These are phyloP conservation scores for Colletotrichum sp. DNA, from an alignment of 2,329 filamentous ascomycete species.

Conservation along the genomic window DNA sequence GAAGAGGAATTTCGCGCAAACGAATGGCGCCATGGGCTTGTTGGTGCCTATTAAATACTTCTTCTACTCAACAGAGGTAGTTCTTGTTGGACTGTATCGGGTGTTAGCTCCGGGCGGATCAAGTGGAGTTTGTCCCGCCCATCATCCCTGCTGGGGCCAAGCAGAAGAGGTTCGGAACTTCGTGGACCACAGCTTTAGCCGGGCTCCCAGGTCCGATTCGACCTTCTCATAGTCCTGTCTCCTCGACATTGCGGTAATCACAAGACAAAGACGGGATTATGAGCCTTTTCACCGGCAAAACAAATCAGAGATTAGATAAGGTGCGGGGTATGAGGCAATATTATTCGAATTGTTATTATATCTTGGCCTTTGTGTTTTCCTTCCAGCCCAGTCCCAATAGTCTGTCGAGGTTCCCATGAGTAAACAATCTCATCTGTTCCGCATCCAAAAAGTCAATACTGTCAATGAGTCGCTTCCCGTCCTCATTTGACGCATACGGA, in stretches of 20 bases:
- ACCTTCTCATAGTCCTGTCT: neutral
- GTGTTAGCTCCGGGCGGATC: neutral
- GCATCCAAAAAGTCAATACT: neutral
- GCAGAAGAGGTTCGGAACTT: neutral
- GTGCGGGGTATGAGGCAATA: rapidly evolving
- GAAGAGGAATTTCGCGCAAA: too few species aligned
- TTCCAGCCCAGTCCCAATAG: neutral
- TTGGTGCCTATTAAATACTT: neutral
- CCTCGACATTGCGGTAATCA: rapidly evolving
- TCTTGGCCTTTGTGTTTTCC: neutral
- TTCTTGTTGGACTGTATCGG: neutral
- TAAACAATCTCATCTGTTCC: neutral
- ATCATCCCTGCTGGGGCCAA: neutral
- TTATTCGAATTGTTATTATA: neutral
- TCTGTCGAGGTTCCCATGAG: neutral
- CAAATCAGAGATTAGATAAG: rapidly evolving
- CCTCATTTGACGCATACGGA: neutral
- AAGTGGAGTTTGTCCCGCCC: neutral
- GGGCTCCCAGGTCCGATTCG: rapidly evolving
- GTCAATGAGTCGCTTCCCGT: neutral
- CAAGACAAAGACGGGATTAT: rapidly evolving
- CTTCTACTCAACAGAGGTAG: rapidly evolving
- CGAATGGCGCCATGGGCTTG: rapidly evolving
- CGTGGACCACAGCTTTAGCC: neutral
- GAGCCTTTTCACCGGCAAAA: neutral